Percentiles rank a stretch among this genome's conserved stretches.
Conservation (phyloP, 805 yeast species). For the Teunomyces stri region DNA sequence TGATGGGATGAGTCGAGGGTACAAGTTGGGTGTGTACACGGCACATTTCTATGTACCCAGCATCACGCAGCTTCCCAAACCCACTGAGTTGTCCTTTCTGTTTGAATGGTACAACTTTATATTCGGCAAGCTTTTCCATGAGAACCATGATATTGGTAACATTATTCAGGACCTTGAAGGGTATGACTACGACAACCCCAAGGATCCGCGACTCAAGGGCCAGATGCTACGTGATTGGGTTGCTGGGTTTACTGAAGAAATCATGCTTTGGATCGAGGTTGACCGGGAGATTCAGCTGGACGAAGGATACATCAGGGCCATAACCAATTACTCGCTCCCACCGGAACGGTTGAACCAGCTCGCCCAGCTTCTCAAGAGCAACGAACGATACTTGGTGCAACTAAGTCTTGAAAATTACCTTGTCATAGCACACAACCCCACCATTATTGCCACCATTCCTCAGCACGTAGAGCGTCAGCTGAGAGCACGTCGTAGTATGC, state of each 20-base stretch:
- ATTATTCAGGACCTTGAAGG: background rate
- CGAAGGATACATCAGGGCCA: background rate
- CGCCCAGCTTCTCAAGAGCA: background rate
- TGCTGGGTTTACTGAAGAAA: background rate
- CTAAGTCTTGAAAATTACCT: background rate
- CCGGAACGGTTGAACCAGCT: background rate
- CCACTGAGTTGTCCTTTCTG: background rate
- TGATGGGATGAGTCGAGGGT: conserved; percentile 1
- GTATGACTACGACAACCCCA: background rate
- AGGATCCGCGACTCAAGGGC: background rate
- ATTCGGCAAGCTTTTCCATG: conserved; percentile 2
- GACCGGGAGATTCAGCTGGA: conserved; percentile 1
- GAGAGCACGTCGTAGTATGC: background rate
- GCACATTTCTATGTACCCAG: background rate
- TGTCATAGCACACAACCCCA: background rate
- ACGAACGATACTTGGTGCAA: background rate
- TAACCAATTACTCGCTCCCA: background rate
- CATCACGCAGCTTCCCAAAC: conserved; percentile 1
- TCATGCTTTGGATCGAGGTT: conserved; percentile 1
- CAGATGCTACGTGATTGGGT: background rate
- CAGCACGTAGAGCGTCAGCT: background rate
- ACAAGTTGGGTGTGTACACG: conserved; percentile 1
- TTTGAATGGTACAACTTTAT: conserved; percentile 1
- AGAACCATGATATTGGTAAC: background rate
- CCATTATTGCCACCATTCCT: background rate